Evolutionary conservation across 1,139 yeast species (phyloP).

Genomic region (Dujonia santamariae): DNA sequence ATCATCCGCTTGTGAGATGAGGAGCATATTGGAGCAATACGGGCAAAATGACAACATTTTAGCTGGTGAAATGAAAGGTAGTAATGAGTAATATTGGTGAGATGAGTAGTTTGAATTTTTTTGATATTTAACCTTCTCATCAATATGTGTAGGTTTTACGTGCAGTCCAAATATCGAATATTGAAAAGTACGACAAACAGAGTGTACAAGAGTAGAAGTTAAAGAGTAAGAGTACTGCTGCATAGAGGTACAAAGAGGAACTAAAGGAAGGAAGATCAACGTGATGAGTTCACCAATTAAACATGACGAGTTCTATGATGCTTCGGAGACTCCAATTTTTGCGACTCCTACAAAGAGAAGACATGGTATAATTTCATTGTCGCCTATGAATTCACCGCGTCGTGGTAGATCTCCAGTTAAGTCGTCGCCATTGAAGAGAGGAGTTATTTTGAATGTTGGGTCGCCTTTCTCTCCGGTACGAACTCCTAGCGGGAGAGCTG

Average conservation of each 20-base stretch:
- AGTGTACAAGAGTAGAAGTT: too few relatives aligned
- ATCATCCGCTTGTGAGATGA: constrained; percentile 43
- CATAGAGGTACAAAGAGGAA: too few relatives aligned
- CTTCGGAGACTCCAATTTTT: constrained; percentile 9
- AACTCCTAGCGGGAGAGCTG: constrained; percentile 46
- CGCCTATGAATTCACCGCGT: constrained; percentile 7
- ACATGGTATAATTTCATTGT: constrained; percentile 9
- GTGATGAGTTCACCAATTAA: constrained; percentile 7
- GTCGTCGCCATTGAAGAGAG: constrained; percentile 23
- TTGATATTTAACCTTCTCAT: too few relatives aligned
- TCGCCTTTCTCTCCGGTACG: constrained; percentile 23
- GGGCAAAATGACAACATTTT: constrained; percentile 91
- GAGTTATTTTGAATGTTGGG: constrained; percentile 13
- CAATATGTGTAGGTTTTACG: too few relatives aligned
- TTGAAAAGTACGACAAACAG: too few relatives aligned
- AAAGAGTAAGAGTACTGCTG: too few relatives aligned
- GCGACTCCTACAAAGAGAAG: constrained; percentile 16
- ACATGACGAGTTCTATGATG: constrained; percentile 6
- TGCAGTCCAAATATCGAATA: too few relatives aligned
- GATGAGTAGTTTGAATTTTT: too few relatives aligned
- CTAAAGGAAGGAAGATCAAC: too few relatives aligned
- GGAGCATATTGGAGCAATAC: constrained; percentile 84
- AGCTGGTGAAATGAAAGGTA: too few relatives aligned
- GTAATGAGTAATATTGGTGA: too few relatives aligned
- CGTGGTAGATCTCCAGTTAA: constrained; percentile 7